Conservation (phyloP, 441 rosid genomes). For the Euphorbia schlechtendalii region DNA sequence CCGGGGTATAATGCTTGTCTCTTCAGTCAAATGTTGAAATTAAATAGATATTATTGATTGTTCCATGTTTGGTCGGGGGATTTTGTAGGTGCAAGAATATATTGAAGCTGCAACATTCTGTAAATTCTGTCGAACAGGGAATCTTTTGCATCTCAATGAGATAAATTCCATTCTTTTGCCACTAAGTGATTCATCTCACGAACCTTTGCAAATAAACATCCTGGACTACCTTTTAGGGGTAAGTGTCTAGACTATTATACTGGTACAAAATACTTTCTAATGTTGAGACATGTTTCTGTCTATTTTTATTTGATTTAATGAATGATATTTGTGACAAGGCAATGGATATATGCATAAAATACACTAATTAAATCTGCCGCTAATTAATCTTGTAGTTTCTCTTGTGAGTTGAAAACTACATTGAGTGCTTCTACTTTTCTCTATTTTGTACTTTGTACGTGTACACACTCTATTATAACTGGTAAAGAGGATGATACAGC, state of each 20-base stretch:
- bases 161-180: slow-evolving; percentile 58
- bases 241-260: slow-evolving; percentile 18
- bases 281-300: neutral
- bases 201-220: slow-evolving; percentile 74
- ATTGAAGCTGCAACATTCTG: slow-evolving; percentile 93
- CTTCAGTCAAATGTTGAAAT: slow-evolving; percentile 8
- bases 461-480: neutral
- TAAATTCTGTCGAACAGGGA: slow-evolving; percentile 66
- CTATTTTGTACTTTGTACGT: neutral
- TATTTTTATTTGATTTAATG: neutral
- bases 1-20: slow-evolving; percentile 48
- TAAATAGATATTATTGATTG: slow-evolving; percentile 7
- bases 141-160: slow-evolving; percentile 64
- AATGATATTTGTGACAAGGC: neutral
- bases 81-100: slow-evolving; percentile 78
- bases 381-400: neutral
- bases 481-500: slow-evolving; percentile 31
- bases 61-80: slow-evolving; percentile 8
- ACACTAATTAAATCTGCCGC: too few species aligned
- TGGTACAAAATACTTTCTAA: slow-evolving; percentile 1
- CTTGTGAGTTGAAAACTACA: slow-evolving; percentile 1
- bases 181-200: slow-evolving; percentile 54
- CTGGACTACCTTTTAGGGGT: slow-evolving; percentile 93
- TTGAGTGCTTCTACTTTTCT: neutral
- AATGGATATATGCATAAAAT: neutral